These are phyloP conservation scores for Thoreauomyces humboldtii DNA, from an alignment of 192 early-diverging fungal genomes.

Conservation along the genomic window DNA sequence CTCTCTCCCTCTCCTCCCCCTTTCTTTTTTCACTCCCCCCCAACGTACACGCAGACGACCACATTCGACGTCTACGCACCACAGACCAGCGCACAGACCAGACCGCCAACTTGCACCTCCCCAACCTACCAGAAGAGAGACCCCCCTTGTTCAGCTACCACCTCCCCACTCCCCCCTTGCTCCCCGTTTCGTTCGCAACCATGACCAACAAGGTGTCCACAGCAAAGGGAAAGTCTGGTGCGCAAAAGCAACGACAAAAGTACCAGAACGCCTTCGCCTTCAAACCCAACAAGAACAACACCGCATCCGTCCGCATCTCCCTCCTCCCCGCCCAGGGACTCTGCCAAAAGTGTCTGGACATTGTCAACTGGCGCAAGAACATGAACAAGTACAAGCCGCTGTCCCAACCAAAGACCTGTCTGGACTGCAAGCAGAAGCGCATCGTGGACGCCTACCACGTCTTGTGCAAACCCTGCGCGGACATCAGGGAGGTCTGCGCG, in stretches of 20 bases:
- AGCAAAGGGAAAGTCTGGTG: slow-evolving; percentile 55
- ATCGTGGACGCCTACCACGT: slow-evolving; percentile 95
- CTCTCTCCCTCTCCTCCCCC: no score
- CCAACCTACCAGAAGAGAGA: no score
- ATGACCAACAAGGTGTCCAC: slow-evolving; percentile 37
- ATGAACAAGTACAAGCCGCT: slow-evolving; percentile 98
- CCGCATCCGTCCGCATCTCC: slow-evolving; percentile 72
- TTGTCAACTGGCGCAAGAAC: slow-evolving; percentile 70
- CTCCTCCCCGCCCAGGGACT: slow-evolving; percentile 78
- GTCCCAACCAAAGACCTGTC: slow-evolving; percentile 83
- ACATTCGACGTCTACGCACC: no score
- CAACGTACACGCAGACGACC: no score
- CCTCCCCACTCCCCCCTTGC: no score
- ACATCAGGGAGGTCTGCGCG: slow-evolving; percentile 79
- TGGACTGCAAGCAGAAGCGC: slow-evolving; percentile 73
- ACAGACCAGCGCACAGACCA: no score
- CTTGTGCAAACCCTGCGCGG: slow-evolving; percentile 83
- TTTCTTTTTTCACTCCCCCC: no score
- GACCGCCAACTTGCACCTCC: no score
- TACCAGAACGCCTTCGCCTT: slow-evolving; percentile 89
- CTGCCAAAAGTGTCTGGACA: slow-evolving; percentile 44
- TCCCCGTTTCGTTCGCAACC: no score
- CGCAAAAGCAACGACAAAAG: slow-evolving; percentile 76
- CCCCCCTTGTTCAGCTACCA: no score
- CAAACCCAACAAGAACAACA: slow-evolving; percentile 82